Base-by-base conservation (phyloP, 2,329 filamentous ascomycete genomes). In the Biscogniauxia sp. region DNA sequence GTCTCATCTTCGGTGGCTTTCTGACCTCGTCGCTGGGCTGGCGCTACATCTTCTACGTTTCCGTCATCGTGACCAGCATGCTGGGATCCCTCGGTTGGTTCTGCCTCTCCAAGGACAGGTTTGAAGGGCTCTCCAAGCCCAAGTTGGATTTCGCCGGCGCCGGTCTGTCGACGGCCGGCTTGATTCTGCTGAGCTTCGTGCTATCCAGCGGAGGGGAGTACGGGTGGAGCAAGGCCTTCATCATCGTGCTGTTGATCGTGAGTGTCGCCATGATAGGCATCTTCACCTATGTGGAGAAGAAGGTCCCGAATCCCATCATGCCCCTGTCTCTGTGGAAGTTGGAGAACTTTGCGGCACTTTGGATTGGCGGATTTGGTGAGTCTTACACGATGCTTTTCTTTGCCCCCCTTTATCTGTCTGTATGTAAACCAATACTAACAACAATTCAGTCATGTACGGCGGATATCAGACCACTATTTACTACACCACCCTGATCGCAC, bases 191-290 rank as follows among this genome's bases (percentile, higher is more conserved):
- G 13, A 77, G 77, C 20, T 80, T 80, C 32, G 77, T 80, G 2
- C 71, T 80, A 0, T 78, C 77, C 0, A 77, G 77, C 60, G 78
- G 78, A 2, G 78, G 78, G 19, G 72, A 75, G n/a, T 80, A 80
- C 60, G 78, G 78, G 17, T 80, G 78, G 78, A 74, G 72, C 53
- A 75, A 75, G 53, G 74, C 78, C 1, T 80, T 80, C 55, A 78
- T 80, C 58, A 79, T 80, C 26, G 75, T 73, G 9, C 66, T 80
- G 1, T 64, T 80, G 7, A 62, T 80, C 3, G 28, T 77, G 0
- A 74, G 75, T 4, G 66, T 79, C 20, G 72, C 66, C 1, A 64
- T 80, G 56, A 72, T 80, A 2, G 72, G 70, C 4, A 66, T 71
- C 5, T 80, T 80, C 52, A 71, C 72, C 1, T 70, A 73, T 32